Evolutionary conservation across 768 basidiomycete species (phyloP), one percentile per base, ranked within the genome.

Genomic region (Leccinum longicurvipes): DNA sequence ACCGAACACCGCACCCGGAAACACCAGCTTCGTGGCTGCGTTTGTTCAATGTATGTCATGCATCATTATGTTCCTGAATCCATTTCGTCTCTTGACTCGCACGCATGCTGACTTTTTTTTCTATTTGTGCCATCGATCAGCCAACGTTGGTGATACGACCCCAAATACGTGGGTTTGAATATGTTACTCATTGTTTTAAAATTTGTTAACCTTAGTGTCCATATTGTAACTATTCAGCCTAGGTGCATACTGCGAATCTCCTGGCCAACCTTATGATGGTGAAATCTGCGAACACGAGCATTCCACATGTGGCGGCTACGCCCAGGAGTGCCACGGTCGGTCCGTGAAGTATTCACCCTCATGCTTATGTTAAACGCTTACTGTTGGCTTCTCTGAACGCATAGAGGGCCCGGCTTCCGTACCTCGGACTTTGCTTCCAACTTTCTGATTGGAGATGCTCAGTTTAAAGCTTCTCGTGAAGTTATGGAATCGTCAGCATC

Each of bases 91-190:
- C 4, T 1, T 51, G 21, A 6, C 28, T 28, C 14, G 10, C 41
- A 8, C 4, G 12, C 19, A 34, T 21, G n/a, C 53, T 59, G 34
- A 64, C 9, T 0, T 21, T 6, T 6, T 6, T 6, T 44, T 53
- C 17, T 10, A 1, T 52, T 51, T 21, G 11, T 14, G 11, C 31
- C 8, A n/a, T 17, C n/a, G 17, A 23, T 32, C 58, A 89, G 86
- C 87, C n/a, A 89, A 89, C 58, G 87, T 91, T 42, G 87, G 89
- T 3, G 87, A 89, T 64, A 87, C 86, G 27, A 87, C 79, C 58
- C 89, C 89, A 12, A 91, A 92, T 67, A 89, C 86, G 86, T 89
- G 55, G 65, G 85, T 76, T 47, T 47, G 23, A 9, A 32, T 4
- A 32, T 8, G 2, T n/a, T 15, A 6, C n/a, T n/a, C n/a, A n/a